Evolutionary conservation across 2,329 filamentous ascomycete species (phyloP).

Genomic region (Penicillium thymicola): DNA sequence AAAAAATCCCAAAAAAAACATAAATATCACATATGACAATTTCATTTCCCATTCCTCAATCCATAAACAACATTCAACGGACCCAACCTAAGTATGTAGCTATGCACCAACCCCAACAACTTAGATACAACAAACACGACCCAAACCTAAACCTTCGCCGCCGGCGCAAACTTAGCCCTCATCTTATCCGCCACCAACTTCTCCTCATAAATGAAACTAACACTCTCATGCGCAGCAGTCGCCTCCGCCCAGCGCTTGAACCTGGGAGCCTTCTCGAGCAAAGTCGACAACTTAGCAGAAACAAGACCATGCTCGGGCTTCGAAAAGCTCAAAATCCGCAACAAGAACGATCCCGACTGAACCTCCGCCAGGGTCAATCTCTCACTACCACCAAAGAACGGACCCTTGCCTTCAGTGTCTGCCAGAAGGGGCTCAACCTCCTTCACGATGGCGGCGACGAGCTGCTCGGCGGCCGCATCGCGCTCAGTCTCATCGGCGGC

Average conservation of each 20-base stretch:
- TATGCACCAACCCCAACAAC: not conserved
- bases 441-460: constrained; percentile 59
- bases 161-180: constrained; percentile 43
- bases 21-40: too few relatives aligned
- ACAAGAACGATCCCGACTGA: constrained; percentile 63
- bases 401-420: constrained; percentile 44
- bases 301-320: constrained; percentile 50
- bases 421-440: constrained; percentile 70
- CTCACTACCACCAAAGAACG: constrained; percentile 63
- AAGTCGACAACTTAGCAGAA: constrained; percentile 49
- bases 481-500: constrained; percentile 51
- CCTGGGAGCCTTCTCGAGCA: constrained; percentile 57
- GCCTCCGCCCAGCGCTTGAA: constrained; percentile 66
- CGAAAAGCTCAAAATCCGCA: constrained; percentile 56
- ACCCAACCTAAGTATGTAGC: not conserved
- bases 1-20: too few relatives aligned
- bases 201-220: constrained; percentile 62
- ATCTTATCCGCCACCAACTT: constrained; percentile 43
- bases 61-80: not conserved
- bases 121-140: not conserved
- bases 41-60: not conserved
- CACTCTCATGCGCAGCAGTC: constrained; percentile 61
- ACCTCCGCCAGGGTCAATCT: constrained; percentile 71
- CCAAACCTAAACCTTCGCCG: constrained; percentile 15
- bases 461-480: constrained; percentile 47